Evolutionary conservation across 2,329 filamentous ascomycete species (phyloP).

Genomic region (Diplodia sapinea): DNA sequence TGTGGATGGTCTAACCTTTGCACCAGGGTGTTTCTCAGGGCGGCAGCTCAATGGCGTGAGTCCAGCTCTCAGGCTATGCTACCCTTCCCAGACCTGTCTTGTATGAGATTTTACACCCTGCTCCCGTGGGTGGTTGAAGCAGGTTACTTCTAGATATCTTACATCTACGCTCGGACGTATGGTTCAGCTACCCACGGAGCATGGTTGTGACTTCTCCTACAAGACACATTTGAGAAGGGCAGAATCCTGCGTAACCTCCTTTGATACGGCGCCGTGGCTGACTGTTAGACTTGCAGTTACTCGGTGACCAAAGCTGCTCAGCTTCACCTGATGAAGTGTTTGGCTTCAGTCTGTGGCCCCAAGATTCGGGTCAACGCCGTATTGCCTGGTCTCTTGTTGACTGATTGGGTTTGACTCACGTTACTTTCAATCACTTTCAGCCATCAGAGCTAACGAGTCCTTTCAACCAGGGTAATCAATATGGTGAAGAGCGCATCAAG

Average conservation of each 20-base stretch:
- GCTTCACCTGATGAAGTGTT: slow-evolving; percentile 66
- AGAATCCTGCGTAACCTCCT: neutral
- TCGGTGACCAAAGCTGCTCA: slow-evolving; percentile 69
- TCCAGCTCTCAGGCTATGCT: neutral
- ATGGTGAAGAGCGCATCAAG: slow-evolving; percentile 63
- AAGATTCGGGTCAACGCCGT: slow-evolving; percentile 67
- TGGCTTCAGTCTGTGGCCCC: slow-evolving; percentile 62
- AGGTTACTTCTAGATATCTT: neutral
- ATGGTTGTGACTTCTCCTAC: neutral
- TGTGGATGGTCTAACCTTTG: neutral
- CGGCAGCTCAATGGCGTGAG: slow-evolving; percentile 64
- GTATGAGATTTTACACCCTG: neutral
- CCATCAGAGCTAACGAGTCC: neutral
- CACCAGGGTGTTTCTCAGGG: slow-evolving; percentile 54
- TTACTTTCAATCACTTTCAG: neutral
- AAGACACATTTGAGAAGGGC: neutral
- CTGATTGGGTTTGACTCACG: slow-evolving; percentile 64
- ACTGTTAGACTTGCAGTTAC: slow-evolving; percentile 54
- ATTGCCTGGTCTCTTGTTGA: slow-evolving; percentile 64
- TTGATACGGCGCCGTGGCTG: neutral
- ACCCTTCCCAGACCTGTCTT: neutral
- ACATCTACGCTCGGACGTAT: neutral
- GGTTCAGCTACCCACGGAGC: neutral
- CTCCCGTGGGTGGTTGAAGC: neutral
- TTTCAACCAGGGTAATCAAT: slow-evolving; percentile 45